Evolutionary conservation across 73 alveolate species (phyloP).

Genomic region (Paramecium sonneborni): DNA sequence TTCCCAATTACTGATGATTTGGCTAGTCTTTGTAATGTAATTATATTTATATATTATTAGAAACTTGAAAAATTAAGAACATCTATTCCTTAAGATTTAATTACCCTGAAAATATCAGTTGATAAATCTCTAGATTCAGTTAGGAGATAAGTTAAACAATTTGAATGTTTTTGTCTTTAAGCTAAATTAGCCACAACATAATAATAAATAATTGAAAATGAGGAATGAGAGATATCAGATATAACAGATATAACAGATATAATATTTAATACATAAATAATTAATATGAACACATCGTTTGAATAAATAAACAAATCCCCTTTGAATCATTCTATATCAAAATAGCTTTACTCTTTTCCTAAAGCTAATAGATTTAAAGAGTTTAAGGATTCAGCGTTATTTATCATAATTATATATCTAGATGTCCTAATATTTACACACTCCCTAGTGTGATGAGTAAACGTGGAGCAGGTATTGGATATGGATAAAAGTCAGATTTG

Average conservation of each 20-base stretch:
- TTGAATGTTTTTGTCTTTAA: constrained; percentile 37
- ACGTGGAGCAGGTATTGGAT: constrained; percentile 64
- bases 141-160: constrained; percentile 24
- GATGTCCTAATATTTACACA: constrained; percentile 53
- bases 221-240: not conserved
- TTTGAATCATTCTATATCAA: constrained; percentile 42
- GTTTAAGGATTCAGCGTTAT: not conserved
- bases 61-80: not conserved
- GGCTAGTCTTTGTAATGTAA: constrained; percentile 1
- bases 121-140: not conserved
- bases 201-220: not conserved
- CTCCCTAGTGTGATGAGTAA: constrained; percentile 48
- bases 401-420: not conserved
- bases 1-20: constrained; percentile 66
- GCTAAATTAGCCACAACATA: not conserved
- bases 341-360: constrained; percentile 61
- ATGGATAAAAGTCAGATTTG: constrained; percentile 52
- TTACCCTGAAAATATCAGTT: not conserved
- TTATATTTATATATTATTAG: not conserved
- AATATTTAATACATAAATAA: not conserved
- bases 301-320: constrained; percentile 55
- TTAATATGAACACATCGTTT: constrained; percentile 13
- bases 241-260: not conserved
- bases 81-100: not conserved
- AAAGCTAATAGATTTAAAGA: constrained; percentile 52